A percentile compares a stretch with the other conserved stretches of the same genome.
phyloP scores from a whole-genome alignment of 1,284 basidiomycete species.

The Cryptococcus wingfieldii region DNA sequence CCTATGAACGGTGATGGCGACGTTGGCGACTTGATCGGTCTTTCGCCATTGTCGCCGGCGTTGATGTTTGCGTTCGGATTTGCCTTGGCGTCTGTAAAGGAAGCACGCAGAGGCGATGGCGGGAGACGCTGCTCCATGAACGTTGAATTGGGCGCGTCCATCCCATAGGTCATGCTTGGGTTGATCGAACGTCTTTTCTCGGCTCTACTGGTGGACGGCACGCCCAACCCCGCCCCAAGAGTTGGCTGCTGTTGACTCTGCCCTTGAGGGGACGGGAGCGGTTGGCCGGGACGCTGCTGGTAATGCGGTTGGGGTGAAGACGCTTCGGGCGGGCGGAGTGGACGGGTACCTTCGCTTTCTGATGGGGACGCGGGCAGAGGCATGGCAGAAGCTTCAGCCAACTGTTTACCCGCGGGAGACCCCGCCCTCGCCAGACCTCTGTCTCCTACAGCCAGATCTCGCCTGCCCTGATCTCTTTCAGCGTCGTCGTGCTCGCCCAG shows the following conservation, averaged over 20 bases:
- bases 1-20: conserved; percentile 1
- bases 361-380: conserved; percentile 25
- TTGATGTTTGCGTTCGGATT: neutral
- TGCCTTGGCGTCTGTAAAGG: conserved; percentile 30
- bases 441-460: conserved; percentile 22
- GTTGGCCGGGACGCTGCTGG: neutral
- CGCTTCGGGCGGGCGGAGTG: conserved; percentile 7
- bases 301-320: neutral
- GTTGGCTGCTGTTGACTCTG: conserved; percentile 6
- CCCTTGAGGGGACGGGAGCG: conserved; percentile 6
- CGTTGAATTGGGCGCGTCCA: conserved; percentile 36
- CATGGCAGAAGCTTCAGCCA: conserved; percentile 13
- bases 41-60: neutral
- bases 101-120: conserved; percentile 44
- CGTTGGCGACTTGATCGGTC: conserved; percentile 1
- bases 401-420: conserved; percentile 14
- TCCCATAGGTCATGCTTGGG: conserved; percentile 45
- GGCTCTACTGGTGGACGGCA: conserved; percentile 38
- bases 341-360: conserved; percentile 7
- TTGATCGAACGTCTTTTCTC: conserved; percentile 48
- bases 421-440: conserved; percentile 7
- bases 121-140: conserved; percentile 37
- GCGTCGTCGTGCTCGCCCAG: conserved; percentile 6
- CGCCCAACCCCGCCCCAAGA: conserved; percentile 27
- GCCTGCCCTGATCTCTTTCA: conserved; percentile 2